Base-by-base conservation (phyloP, 768 basidiomycete genomes). In the Boletus vinaceobasis region DNA sequence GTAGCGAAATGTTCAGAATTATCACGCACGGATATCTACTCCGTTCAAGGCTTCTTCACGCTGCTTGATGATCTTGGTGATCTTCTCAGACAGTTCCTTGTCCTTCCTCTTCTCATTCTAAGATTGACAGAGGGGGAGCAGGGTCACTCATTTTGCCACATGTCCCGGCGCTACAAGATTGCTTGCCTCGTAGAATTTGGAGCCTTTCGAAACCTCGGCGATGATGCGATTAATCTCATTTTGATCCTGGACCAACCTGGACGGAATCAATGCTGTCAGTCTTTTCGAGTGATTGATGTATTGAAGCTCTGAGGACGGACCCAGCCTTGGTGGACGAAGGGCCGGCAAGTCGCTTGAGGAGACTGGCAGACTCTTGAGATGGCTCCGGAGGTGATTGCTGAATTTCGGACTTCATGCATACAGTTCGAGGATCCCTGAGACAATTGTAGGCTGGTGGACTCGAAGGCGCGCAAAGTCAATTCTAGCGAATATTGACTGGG, bases 71-170 rank as follows among this genome's bases (percentile, higher is more conserved):
- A 93, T 83, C 63, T 76, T 82, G 45, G 79, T 72, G 51, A 98
- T 93, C 60, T 86, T 81, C 53, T 83, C 80, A 0, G 88, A 92
- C 43, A 97, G 72, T 48, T 91, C 89, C 60, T 85, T 86, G 70
- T 98, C 93, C 66, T 90, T 94, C 65, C 83, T 81, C 69, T 91
- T 93, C 75, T 97, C 93, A 60, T 95, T 93, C 84, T 91, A 62
- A 57, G 55, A 39, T 50, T 37, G 33, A 21, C 27, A 19, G 35
- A 48, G 33, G 29, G 29, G 46, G 19, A 35, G n/a, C 29, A 14
- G 43, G 45, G 46, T 51, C 50, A 49, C 53, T 49, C 40, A 11
- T 33, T 14, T 51, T 32, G 38, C 44, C 39, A 48, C 42, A 27
- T 36, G 32, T 15, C 23, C 23, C 23, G 23, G 15, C 21, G n/a